Evolutionary conservation across 768 basidiomycete species (phyloP), one percentile per base, ranked within the genome.

Genomic region (Favolaschia claudopus): DNA sequence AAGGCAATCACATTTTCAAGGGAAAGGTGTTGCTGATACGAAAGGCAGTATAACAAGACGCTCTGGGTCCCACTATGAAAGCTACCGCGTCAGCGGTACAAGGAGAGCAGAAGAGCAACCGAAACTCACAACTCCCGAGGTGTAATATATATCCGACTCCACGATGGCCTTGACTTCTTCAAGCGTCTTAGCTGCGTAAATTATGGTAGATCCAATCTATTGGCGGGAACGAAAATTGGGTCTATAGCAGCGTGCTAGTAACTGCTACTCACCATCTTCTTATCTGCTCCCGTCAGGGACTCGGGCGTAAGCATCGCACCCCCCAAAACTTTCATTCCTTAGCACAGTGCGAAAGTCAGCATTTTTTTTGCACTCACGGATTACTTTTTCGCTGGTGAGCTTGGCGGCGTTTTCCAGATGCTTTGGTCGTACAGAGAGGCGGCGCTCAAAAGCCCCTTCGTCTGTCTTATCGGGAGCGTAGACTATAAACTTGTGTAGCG

Each of bases 401-500:
- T 72, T 70, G 50, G 79, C 78, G 13, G 83, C 83, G 14, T 58
- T 73, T 36, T 75, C 77, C 8, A 89, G 69, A 69, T 92, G 90
- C 34, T 71, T 63, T 4, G 74, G 63, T 32, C 89, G 77, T 6
- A 89, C 85, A 2, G 80, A 76, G 60, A 88, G 73, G 29, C 89
- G 79, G n/a, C 82, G 79, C 20, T 78, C 78, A 38, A 85, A 79
- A 4, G 85, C 82, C 4, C 80, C 88, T 46, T 79, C 77, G 51
- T 88, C 85, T 13, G 82, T 82, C 65, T 79, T 82, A 68, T 91
- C 89, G 3, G 88, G 89, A 2, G 88, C 87, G 64, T 84, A 89
- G 28, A 91, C 84, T 50, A 88, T 63, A 69, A 86, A 87, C 34
- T 64, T 67, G 22, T 69, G 70, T 55, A 72, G 65, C 3, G 14